phyloP scores from a whole-genome alignment of 2,329 filamentous ascomycete species.

The Aspergillus unguis region DNA sequence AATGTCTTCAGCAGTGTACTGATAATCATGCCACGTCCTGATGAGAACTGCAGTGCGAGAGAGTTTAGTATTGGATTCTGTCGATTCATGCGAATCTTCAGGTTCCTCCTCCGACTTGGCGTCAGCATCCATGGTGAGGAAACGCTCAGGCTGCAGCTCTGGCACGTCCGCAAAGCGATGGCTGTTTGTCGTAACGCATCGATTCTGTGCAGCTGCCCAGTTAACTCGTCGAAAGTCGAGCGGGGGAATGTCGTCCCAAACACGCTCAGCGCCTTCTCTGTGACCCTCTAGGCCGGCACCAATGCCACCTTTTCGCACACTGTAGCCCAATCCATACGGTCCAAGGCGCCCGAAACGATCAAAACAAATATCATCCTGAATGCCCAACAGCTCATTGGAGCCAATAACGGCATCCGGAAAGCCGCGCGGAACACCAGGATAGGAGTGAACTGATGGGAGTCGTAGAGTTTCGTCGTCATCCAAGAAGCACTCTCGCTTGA shows the following conservation, averaged over 20 bases:
- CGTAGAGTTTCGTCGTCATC: slow-evolving; percentile 62
- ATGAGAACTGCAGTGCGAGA: slow-evolving; percentile 71
- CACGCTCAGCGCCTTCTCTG: slow-evolving; percentile 70
- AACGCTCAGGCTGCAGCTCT: slow-evolving; percentile 34
- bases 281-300: slow-evolving; percentile 85
- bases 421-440: slow-evolving; percentile 73
- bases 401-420: slow-evolving; percentile 83
- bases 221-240: slow-evolving; percentile 74
- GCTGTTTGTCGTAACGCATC: slow-evolving; percentile 68
- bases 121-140: slow-evolving; percentile 35
- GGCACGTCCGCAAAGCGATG: slow-evolving; percentile 59
- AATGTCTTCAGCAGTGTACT: slow-evolving; percentile 73
- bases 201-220: slow-evolving; percentile 74
- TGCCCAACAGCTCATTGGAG: slow-evolving; percentile 75
- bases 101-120: slow-evolving; percentile 20
- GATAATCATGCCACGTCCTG: slow-evolving; percentile 74
- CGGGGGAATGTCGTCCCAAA: slow-evolving; percentile 69
- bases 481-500: slow-evolving; percentile 73
- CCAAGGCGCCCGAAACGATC: slow-evolving; percentile 85
- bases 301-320: slow-evolving; percentile 69
- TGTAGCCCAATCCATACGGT: slow-evolving; percentile 88
- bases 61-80: slow-evolving; percentile 28
- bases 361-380: slow-evolving; percentile 86
- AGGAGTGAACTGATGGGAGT: slow-evolving; percentile 69
- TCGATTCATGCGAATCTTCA: slow-evolving; percentile 11